Evolutionary conservation across 805 yeast species (phyloP).

Genomic region (Zygosaccharomyces kombuchaensis): DNA sequence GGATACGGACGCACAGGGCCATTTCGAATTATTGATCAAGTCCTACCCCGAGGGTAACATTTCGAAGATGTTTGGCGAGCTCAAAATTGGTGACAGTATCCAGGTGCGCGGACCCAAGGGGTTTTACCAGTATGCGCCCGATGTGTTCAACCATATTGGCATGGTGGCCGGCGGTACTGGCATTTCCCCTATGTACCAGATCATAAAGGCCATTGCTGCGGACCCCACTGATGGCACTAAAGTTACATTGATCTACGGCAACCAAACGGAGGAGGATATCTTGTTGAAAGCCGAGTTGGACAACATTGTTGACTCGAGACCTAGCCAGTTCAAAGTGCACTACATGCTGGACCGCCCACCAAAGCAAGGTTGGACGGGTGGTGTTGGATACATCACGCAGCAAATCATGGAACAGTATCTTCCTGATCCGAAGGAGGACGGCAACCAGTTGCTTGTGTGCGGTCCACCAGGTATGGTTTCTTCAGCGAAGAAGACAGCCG

Average conservation of each 20-base stretch:
- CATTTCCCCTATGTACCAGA: conserved; percentile 92
- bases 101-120: conserved; percentile 91
- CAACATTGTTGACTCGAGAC: conserved; percentile 49
- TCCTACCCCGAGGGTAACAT: conserved; percentile 83
- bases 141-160: conserved; percentile 65
- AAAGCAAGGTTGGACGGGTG: conserved; percentile 64
- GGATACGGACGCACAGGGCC: conserved; percentile 68
- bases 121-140: conserved; percentile 73
- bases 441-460: conserved; percentile 66
- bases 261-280: conserved; percentile 74
- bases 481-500: conserved; percentile 76
- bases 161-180: conserved; percentile 99
- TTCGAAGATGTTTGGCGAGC: conserved; percentile 65
- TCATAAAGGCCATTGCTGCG: conserved; percentile 71
- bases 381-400: conserved; percentile 73
- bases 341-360: conserved; percentile 73
- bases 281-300: conserved; percentile 77
- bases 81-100: conserved; percentile 74
- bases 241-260: conserved; percentile 74
- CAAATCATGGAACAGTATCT: conserved; percentile 62
- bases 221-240: conserved; percentile 78
- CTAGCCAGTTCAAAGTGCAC: conserved; percentile 58
- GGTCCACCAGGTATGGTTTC: conserved; percentile 94
- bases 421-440: conserved; percentile 55
- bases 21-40: conserved; percentile 80